Evolutionary conservation across 805 yeast genomes (phyloP), one percentile per base, ranked within the genome.

Genomic region (Jamesozyma gamospora): DNA sequence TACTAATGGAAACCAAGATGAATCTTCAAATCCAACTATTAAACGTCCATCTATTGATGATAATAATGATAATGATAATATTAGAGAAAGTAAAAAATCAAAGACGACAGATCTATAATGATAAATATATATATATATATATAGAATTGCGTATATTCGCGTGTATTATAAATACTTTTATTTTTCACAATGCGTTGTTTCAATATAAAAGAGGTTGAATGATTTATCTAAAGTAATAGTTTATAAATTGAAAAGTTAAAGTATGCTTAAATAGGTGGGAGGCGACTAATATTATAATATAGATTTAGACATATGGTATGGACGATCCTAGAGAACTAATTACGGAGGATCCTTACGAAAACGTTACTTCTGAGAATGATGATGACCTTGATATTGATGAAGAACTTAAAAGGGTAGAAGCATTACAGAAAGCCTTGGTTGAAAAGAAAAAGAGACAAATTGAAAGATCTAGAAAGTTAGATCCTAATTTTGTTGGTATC

Each of bases 241-340:
- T n/a, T n/a, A n/a, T n/a, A n/a, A n/a, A n/a, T n/a, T n/a, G n/a
- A n/a, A n/a, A n/a, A n/a, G n/a, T n/a, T n/a, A n/a, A n/a, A n/a
- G n/a, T n/a, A n/a, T n/a, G n/a, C n/a, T n/a, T n/a, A n/a, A n/a
- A n/a, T n/a, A n/a, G n/a, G n/a, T n/a, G n/a, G n/a, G n/a, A n/a
- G n/a, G n/a, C n/a, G n/a, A n/a, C n/a, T n/a, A n/a, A n/a, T n/a
- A n/a, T n/a, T n/a, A n/a, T n/a, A n/a, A n/a, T n/a, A n/a, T n/a
- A n/a, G n/a, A n/a, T n/a, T n/a, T n/a, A n/a, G n/a, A n/a, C n/a
- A 21, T 8, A 8, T 21, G 24, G n/a, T 14, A 56, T 55, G 60
- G 28, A 43, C 18, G 63, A 58, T 39, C 63, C 63, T 6, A 41
- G 63, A 35, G 60, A 54, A 17, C 19, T 46, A 8, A n/a, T 34